Evolutionary conservation across 2,329 filamentous ascomycete genomes (phyloP).

Genomic region (Hirsutella minnesotensis): DNA sequence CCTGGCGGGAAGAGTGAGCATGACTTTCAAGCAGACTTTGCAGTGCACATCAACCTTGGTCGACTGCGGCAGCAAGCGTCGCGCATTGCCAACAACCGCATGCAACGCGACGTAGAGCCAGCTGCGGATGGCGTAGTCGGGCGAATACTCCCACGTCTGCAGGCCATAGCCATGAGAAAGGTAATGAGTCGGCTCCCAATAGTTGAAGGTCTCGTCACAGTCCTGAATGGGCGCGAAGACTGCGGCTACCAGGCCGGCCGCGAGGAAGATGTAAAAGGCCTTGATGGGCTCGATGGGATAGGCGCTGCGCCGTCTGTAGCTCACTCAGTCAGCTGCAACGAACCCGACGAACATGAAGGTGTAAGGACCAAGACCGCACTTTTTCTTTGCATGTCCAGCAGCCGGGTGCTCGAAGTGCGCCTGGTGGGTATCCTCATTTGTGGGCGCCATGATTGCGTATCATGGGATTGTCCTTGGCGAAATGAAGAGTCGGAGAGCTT

Average conservation of each 20-base stretch:
- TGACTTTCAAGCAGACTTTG: not conserved
- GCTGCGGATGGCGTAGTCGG: conserved; percentile 85
- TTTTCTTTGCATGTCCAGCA: conserved; percentile 39
- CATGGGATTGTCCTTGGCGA: conserved; percentile 1
- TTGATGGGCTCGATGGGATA: conserved; percentile 60
- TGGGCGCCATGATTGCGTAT: conserved; percentile 26
- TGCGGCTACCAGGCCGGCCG: conserved; percentile 64
- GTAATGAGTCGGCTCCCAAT: conserved; percentile 96
- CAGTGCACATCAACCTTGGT: conserved; percentile 34
- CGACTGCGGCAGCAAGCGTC: conserved; percentile 49
- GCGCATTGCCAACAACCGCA: conserved; percentile 56
- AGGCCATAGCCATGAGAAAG: conserved; percentile 83
- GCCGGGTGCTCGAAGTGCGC: conserved; percentile 34
- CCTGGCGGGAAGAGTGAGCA: conserved; percentile 17
- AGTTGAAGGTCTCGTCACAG: conserved; percentile 98
- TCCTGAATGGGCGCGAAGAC: conserved; percentile 86
- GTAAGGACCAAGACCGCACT: conserved; percentile 19
- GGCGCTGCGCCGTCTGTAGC: conserved; percentile 33
- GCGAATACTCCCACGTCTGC: conserved; percentile 98
- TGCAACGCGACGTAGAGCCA: conserved; percentile 85
- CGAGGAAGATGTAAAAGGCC: conserved; percentile 71
- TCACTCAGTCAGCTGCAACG: not conserved
- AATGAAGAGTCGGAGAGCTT: no score
- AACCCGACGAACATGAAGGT: not conserved
- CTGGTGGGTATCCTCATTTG: conserved; percentile 13